Percentiles rank a stretch among this genome's conserved stretches.
Evolutionary conservation across 345 rosid genomes (phyloP).

Genomic region (Carallia pectinifolia): DNA sequence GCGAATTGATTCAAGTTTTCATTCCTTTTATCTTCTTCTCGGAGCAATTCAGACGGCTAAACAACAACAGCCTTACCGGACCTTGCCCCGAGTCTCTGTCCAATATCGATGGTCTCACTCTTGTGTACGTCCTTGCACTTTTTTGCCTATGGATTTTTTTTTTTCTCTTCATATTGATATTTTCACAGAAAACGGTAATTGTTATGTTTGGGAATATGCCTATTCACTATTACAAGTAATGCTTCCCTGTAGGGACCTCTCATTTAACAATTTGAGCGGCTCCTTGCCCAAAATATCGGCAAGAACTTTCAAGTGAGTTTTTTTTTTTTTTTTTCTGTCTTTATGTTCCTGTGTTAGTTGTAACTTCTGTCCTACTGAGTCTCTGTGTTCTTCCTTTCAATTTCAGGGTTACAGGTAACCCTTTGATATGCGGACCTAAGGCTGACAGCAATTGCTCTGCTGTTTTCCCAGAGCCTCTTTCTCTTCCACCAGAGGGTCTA

Average conservation of each 20-base stretch:
- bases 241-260: conserved; percentile 65
- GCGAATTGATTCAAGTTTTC: conserved; percentile 8
- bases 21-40: conserved; percentile 8
- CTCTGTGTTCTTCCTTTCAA: conserved; percentile 18
- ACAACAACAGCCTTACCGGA: conserved; percentile 92
- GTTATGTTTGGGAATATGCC: background rate
- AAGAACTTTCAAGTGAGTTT: conserved; percentile 86
- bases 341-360: background rate
- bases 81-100: conserved; percentile 77
- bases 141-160: background rate
- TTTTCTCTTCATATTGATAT: background rate
- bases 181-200: background rate
- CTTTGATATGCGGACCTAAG: conserved; percentile 77
- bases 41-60: conserved; percentile 69
- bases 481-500: conserved; percentile 75
- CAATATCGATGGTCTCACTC: conserved; percentile 73
- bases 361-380: conserved; percentile 8
- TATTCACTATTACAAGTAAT: conserved; percentile 7
- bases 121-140: conserved; percentile 61
- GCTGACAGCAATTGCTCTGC: conserved; percentile 69
- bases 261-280: conserved; percentile 93
- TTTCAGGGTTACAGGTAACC: conserved; percentile 76
- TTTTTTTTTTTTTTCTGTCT: conserved; percentile 10
- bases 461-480: conserved; percentile 89
- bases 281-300: conserved; percentile 86